Base-by-base conservation (phyloP, 2,329 filamentous ascomycete genomes). In the Fusarium tjaetaba region DNA sequence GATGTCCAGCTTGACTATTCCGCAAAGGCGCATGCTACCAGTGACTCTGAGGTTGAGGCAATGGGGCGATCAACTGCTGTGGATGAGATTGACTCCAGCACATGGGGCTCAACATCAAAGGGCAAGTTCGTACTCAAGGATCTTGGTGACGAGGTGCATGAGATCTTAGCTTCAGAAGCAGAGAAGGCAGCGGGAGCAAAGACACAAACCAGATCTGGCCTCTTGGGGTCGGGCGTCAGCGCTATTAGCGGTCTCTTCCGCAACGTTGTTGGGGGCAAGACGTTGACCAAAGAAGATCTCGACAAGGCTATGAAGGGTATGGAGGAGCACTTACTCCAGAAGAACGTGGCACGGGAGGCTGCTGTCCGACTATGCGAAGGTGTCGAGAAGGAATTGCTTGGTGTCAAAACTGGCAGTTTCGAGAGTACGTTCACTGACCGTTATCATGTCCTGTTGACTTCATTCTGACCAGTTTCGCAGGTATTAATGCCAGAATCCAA, bases 281-380 rank as follows among this genome's bases (percentile, higher is more conserved):
- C 92, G 2, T 85, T 99, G 78, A 97, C 94, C 3, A 94, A 95
- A 81, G 90, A 93, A 73, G 96, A 98, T 79, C 88, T 99, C 28
- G 93, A 94, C 71, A 97, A 97, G 81, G 94, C 96, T 4, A 91
- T 99, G 85, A 96, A 96, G 83, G 93, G 93, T 38, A 98, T 99
- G 94, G 94, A 98, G 80, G 94, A 97, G 65, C 96, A 98, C 81
- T 86, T 99, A 11, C 84, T 99, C 68, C 92, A 93, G 84, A 99
- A 99, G 86, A 99, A 99, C 78, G 95, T 99, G 34, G 96, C 96
- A 1, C 93, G 94, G 60, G 96, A 98, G 85, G 96, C 96, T 22
- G 96, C 96, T 4, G 89, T 97, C 38, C 93, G 96, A 60, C 86
- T 99, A 46, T 98, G 96, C 81, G 92, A 97, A 71, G 94, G 94